These are phyloP conservation scores for Aeminium ludgeri DNA, from an alignment of 495 filamentous ascomycete genomes.

Conservation along the genomic window DNA sequence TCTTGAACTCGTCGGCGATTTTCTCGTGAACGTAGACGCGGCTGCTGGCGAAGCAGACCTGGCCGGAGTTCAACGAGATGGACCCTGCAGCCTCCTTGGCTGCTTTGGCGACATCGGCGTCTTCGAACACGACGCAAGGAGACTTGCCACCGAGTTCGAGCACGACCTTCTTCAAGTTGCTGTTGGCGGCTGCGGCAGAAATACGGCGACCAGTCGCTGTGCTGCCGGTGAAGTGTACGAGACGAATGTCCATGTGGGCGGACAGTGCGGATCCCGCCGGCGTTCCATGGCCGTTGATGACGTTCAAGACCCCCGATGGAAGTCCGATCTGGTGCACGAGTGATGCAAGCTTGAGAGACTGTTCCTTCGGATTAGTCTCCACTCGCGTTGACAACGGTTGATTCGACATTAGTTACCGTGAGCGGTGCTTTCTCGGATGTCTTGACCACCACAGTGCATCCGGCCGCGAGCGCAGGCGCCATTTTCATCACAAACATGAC, in stretches of 20 bases:
- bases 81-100: conserved; percentile 15
- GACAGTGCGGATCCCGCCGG: conserved; percentile 20
- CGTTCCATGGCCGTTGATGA: conserved; percentile 22
- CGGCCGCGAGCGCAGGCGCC: conserved; percentile 22
- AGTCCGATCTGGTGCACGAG: conserved; percentile 24
- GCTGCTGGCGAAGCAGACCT: conserved; percentile 23
- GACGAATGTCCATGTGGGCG: conserved; percentile 14
- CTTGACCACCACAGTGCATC: conserved; percentile 25
- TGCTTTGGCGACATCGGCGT: conserved; percentile 23
- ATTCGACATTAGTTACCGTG: conserved; percentile 14
- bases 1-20: conserved; percentile 20
- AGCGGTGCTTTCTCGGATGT: conserved; percentile 25
- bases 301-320: conserved; percentile 25
- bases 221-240: conserved; percentile 20
- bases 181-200: conserved; percentile 19
- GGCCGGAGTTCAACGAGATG: conserved; percentile 20
- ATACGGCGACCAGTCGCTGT: conserved; percentile 20
- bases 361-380: too few species aligned
- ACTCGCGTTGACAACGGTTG: too few species aligned
- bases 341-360: conserved; percentile 20
- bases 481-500: conserved; percentile 20
- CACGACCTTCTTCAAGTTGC: conserved; percentile 24
- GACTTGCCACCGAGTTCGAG: conserved; percentile 27
- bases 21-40: conserved; percentile 27
- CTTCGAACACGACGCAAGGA: conserved; percentile 24